phyloP scores from a whole-genome alignment of 768 basidiomycete species.

The Amanita fuliginea region DNA sequence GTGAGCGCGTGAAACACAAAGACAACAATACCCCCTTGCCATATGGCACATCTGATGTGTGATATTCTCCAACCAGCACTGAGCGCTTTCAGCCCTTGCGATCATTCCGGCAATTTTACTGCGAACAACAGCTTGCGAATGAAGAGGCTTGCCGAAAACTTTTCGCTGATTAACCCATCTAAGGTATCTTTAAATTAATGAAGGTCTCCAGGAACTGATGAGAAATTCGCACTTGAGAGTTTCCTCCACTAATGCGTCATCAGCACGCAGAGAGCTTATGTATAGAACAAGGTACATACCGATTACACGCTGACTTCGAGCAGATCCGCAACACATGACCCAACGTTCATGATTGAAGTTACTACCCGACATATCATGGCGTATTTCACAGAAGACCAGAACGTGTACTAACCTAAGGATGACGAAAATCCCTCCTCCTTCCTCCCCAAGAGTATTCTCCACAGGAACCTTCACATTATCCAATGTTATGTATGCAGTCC shows the following conservation, averaged over 20 bases:
- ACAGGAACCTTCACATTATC: conserved; percentile 81
- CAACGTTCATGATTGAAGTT: conserved; percentile 96
- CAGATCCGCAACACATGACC: conserved; percentile 75
- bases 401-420: conserved; percentile 19
- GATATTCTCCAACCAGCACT: conserved; percentile 79
- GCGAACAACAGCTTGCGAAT: conserved; percentile 79
- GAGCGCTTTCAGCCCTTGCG: conserved; percentile 49
- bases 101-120: conserved; percentile 87
- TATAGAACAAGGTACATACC: conserved; percentile 11
- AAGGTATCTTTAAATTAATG: background rate
- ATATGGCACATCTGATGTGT: conserved; percentile 87
- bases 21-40: conserved; percentile 22
- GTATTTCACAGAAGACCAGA: background rate
- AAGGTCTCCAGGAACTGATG: background rate
- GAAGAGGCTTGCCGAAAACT: conserved; percentile 84
- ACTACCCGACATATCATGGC: conserved; percentile 17
- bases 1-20: background rate
- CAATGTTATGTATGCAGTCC: conserved; percentile 77
- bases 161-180: conserved; percentile 85
- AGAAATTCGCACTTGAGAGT: conserved; percentile 51
- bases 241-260: conserved; percentile 50
- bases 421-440: conserved; percentile 26
- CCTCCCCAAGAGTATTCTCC: conserved; percentile 64
- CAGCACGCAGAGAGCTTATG: background rate
- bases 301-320: conserved; percentile 34